Evolutionary conservation across 805 yeast species (phyloP), one percentile per base, ranked within the genome.

Genomic region (Tetrapisispora pingtungensis): DNA sequence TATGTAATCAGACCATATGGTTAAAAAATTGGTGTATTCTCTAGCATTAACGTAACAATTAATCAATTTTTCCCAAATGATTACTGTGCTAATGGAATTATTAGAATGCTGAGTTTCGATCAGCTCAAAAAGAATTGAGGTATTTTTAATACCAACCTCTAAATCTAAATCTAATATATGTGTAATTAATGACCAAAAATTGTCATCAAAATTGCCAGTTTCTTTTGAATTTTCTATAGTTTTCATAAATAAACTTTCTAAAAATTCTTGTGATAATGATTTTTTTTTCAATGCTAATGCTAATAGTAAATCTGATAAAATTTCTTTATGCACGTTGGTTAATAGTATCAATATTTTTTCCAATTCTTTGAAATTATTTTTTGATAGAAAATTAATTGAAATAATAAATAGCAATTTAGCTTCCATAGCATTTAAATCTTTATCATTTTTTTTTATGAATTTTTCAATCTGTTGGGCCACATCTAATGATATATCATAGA

Each of bases 1-100:
- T 12, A 69, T 26, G 40, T 56, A 58, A 0, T 37, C 40, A 14
- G 64, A 59, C 78, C 82, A 79, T 12, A 69, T 49, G 7, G 64
- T 57, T 41, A 76, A 65, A 49, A 81, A 81, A 4, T 62, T 55
- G 3, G 60, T 61, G 24, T 77, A 63, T 44, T 80, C 86, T 67
- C 89, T 75, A 4, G 80, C 79, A 51, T 68, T 73, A 10, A 69
- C 64, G 55, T 70, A 75, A 19, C 81, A 73, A 14, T 66, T 61
- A 1, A 74, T 58, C n/a, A 77, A 43, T 37, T 64, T 63, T 1
- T 49, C 43, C 53, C 66, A 61, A 34, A 65, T 47, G 3, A 44
- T 33, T 3, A 50, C 13, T 4, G 41, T 40, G n/a, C 39, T 26
- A 2, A 48, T 36, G 15, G 43, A 33, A 18, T 34, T 14, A 7